Percentiles rank a stretch among this genome's conserved stretches.
Evolutionary conservation across 2,329 filamentous ascomycete species (phyloP).

Genomic region (Malbranchea cinnamomea): DNA sequence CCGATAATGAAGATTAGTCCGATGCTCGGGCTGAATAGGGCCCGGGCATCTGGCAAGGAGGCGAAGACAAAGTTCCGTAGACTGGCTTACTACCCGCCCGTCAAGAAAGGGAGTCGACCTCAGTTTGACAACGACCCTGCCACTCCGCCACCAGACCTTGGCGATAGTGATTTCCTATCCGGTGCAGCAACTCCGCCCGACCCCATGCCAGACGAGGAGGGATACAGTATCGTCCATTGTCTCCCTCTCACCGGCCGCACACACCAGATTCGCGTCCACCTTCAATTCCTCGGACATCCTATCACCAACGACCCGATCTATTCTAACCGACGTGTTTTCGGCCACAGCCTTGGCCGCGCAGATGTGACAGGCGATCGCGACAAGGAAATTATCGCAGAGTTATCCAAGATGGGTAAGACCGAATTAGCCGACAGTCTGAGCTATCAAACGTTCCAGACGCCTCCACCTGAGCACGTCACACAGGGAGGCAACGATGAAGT

Average conservation of each 20-base stretch:
- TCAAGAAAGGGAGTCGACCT: slow-evolving; percentile 12
- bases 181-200: slow-evolving; percentile 19
- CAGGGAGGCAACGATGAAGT: slow-evolving; percentile 19
- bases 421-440: slow-evolving; percentile 81
- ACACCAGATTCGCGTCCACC: slow-evolving; percentile 85
- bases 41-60: slow-evolving; percentile 82
- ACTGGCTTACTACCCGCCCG: slow-evolving; percentile 73
- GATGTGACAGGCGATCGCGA: slow-evolving; percentile 60
- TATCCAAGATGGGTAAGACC: slow-evolving; percentile 84
- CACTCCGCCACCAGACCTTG: slow-evolving; percentile 7
- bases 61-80: slow-evolving; percentile 84
- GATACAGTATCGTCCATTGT: slow-evolving; percentile 91
- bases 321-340: slow-evolving; percentile 85
- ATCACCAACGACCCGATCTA: slow-evolving; percentile 98
- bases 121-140: slow-evolving; percentile 4
- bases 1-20: slow-evolving; percentile 89
- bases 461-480: slow-evolving; percentile 22
- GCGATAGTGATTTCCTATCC: slow-evolving; percentile 5
- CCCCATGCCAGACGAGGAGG: slow-evolving; percentile 37
- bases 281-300: slow-evolving; percentile 87
- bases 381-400: slow-evolving; percentile 73
- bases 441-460: slow-evolving; percentile 48
- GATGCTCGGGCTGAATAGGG: slow-evolving; percentile 83
- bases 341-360: slow-evolving; percentile 54
- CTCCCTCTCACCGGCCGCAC: slow-evolving; percentile 86